Conservation (phyloP, 176 grass and related monocot genomes). For the Lolium multiflorum region DNA sequence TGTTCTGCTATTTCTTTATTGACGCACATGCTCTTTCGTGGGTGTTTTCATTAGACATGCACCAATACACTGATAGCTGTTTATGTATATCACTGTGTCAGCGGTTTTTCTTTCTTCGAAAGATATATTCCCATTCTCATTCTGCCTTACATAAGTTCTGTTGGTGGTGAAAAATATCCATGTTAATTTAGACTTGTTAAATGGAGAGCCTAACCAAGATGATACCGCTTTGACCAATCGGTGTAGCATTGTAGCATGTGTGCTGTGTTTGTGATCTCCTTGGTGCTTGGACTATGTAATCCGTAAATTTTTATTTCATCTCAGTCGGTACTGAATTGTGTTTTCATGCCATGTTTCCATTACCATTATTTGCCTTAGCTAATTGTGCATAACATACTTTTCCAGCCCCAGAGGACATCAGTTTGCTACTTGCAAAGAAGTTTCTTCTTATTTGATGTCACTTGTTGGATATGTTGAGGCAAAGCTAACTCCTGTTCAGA, state of each 20-base stretch:
- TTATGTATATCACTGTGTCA: not conserved
- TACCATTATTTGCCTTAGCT: conserved; percentile 17
- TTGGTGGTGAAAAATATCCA: conserved; percentile 10
- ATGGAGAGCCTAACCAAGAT: conserved; percentile 24
- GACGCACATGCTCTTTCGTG: not conserved
- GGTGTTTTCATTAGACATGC: not conserved
- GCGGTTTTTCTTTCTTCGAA: not conserved
- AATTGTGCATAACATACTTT: conserved; percentile 43
- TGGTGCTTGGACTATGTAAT: not conserved
- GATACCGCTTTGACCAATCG: conserved; percentile 17
- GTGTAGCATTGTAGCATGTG: not conserved
- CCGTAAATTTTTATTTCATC: conserved; percentile 34
- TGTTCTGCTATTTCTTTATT: not conserved
- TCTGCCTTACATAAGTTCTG: conserved; percentile 26
- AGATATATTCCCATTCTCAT: conserved; percentile 5
- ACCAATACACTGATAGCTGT: not conserved
- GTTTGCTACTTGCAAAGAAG: conserved; percentile 87
- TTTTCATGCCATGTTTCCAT: conserved; percentile 18
- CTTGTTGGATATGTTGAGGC: conserved; percentile 74
- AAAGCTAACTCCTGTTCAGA: conserved; percentile 46
- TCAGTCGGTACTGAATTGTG: not conserved
- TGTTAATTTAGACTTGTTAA: conserved; percentile 31
- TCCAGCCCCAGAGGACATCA: conserved; percentile 92
- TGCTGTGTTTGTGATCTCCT: conserved; percentile 37
- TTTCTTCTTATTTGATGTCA: conserved; percentile 81